Conservation (phyloP, 2,329 filamentous ascomycete species). For the Xylariaceae sp. region DNA sequence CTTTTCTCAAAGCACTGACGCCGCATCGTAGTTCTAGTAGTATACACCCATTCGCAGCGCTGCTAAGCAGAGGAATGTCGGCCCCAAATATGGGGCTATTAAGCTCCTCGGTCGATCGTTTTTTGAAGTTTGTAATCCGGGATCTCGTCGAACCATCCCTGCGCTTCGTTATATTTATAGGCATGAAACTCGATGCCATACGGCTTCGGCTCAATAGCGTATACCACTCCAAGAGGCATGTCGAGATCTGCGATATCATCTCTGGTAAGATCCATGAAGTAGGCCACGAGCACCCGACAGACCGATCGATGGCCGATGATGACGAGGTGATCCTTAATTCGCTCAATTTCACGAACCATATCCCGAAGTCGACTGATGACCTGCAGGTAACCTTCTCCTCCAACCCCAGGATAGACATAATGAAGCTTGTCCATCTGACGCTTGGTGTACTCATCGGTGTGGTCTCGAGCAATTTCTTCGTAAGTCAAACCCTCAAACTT, state of each 20-base stretch:
- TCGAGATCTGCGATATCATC: slow-evolving; percentile 95
- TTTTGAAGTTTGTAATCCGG: slow-evolving; percentile 81
- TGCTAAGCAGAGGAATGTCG: slow-evolving; percentile 3
- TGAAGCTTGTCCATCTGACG: slow-evolving; percentile 87
- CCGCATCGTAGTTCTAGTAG: slow-evolving; percentile 21
- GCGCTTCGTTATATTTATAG: slow-evolving; percentile 83
- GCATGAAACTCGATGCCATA: slow-evolving; percentile 98
- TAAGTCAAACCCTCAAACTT: slow-evolving; percentile 96
- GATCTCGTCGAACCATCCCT: slow-evolving; percentile 82
- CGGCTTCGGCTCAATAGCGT: slow-evolving; percentile 94
- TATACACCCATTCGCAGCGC: slow-evolving; percentile 20
- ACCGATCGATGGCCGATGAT: slow-evolving; percentile 93
- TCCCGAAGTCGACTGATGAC: slow-evolving; percentile 94
- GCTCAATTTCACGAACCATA: slow-evolving; percentile 95
- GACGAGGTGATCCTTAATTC: slow-evolving; percentile 93
- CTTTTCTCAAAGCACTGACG: slow-evolving; percentile 21
- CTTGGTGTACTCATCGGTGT: slow-evolving; percentile 80
- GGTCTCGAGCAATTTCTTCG: slow-evolving; percentile 80
- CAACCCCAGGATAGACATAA: slow-evolving; percentile 95
- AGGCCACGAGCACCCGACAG: slow-evolving; percentile 89
- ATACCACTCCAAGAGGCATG: slow-evolving; percentile 91
- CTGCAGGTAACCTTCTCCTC: slow-evolving; percentile 95
- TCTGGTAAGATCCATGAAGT: slow-evolving; percentile 91
- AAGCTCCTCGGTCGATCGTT: slow-evolving; percentile 53
- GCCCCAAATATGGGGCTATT: slow-evolving; percentile 8